Evolutionary conservation across 2,329 filamentous ascomycete genomes (phyloP), one percentile per base, ranked within the genome.

Genomic region (Apiospora malaysiana): DNA sequence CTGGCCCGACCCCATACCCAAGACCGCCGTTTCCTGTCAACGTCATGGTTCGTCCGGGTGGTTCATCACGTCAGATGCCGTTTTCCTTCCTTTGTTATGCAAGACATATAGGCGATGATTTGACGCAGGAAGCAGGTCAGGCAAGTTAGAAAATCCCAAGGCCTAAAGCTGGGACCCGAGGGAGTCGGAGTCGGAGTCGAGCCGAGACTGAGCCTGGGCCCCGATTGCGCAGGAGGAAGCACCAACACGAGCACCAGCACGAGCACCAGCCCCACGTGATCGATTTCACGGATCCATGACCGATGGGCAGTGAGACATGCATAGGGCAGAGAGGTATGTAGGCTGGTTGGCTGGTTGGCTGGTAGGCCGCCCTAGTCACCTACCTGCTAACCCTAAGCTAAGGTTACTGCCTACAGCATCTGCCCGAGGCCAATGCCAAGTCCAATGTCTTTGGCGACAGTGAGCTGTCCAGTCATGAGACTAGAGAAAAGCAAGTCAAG

Each of bases 381-480:
- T n/a, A n/a, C n/a, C n/a, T n/a, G n/a, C n/a, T n/a, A n/a, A n/a
- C n/a, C n/a, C n/a, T n/a, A n/a, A n/a, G n/a, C n/a, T n/a, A n/a
- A n/a, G n/a, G n/a, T n/a, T n/a, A n/a, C 42, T 45, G 14, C 42
- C 42, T 16, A 59, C 51, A 37, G 51, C 32, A 59, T 37, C 27
- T 59, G 32, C 51, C 51, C n/a, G 23, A 12, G 9, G 10, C 47
- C 51, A n/a, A 37, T 37, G 51, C 51, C 51, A 21, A 59, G 51
- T 18, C 5, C 18, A 14, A n/a, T 63, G 56, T 40, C 56, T 63
- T 40, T 63, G 56, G 56, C 56, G 27, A 63, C 56, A 14, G 32
- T 63, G 27, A 40, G 56, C 56, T 63, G 56, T 32, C 56, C 32
- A n/a, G 56, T 40, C 56, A 63, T 40, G 56, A 63, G 56, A 40